Base-by-base conservation (phyloP, 192 early-diverging fungal species). In the Backusella morwellensis region DNA sequence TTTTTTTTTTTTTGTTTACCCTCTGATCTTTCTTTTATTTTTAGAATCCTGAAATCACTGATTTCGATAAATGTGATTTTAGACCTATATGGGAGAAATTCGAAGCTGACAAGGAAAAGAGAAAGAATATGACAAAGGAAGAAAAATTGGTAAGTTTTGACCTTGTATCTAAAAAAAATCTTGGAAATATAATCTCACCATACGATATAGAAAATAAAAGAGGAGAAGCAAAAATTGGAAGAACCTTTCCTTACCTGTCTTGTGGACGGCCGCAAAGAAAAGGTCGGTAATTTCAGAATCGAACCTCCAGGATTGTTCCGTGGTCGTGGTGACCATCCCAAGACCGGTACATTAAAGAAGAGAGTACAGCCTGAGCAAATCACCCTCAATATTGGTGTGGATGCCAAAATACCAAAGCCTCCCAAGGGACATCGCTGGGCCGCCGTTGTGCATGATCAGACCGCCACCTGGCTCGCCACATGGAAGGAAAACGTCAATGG, bases 401-500 rank as follows among this genome's bases (percentile, higher is more conserved):
- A 89, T 67, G 93, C 93, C 23, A 82, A 84, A 73, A 79, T 98
- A 19, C 98, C 98, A 11, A 84, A 88, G 34, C 91, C 98, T 17
- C 96, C 96, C 26, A 83, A 86, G 0, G 98, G 97, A 26, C 98
- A 99, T 82, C 85, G 86, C 34, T 99, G 98, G 98, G 92, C 87
- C 41, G 81, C 86, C 15, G 91, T 99, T 66, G 87, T 92, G 14
- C 94, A 98, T 76, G 96, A 98, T 75, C 92, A 94, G 79, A 95
- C 89, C 2, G 97, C 97, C 44, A 97, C 94, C 19, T 99, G 98
- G 98, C 85, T 99, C 42, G 98, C 98, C 1, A 97, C 88, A 41
- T 99, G 98, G 98, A 98, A 97, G 80, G 98, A 99, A 77, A 99
- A 98, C 82, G 94, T 99, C 69, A 98, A 99, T 82, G 91, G 90